Evolutionary conservation across 2,329 filamentous ascomycete species (phyloP).

Genomic region (Cladosporium halotolerans): DNA sequence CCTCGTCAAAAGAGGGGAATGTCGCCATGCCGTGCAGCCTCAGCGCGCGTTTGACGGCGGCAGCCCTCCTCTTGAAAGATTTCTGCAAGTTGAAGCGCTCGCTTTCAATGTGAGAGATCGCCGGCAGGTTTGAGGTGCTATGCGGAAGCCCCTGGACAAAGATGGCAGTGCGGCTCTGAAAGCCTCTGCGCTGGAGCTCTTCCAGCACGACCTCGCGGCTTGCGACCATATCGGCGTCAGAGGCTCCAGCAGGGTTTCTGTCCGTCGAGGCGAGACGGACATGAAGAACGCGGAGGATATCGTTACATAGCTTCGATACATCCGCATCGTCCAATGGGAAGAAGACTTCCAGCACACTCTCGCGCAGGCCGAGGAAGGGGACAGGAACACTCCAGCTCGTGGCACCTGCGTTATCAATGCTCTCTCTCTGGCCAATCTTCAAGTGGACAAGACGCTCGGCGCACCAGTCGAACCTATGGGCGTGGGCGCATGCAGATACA

Average conservation of each 20-base stretch:
- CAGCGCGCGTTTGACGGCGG: not conserved
- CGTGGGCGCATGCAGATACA: not conserved
- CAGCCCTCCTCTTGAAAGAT: not conserved
- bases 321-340: not conserved
- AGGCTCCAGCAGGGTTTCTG: too few relatives aligned
- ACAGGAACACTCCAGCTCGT: not conserved
- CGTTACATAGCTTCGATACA: not conserved
- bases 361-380: not conserved
- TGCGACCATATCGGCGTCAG: not conserved
- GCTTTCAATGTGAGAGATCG: not conserved
- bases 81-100: not conserved
- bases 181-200: constrained; percentile 2
- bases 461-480: not conserved
- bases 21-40: not conserved
- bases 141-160: not conserved
- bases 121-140: not conserved
- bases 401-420: not conserved
- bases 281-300: not conserved
- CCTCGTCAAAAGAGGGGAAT: not conserved
- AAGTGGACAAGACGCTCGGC: not conserved
- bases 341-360: not conserved
- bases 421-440: not conserved
- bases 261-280: not conserved
- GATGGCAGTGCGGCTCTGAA: not conserved
- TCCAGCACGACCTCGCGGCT: not conserved